A percentile compares a stretch with the other conserved stretches of the same genome.
These are phyloP conservation scores for Musa balbisiana DNA, from an alignment of 202 grass and related monocot species.

Conservation along the genomic window DNA sequence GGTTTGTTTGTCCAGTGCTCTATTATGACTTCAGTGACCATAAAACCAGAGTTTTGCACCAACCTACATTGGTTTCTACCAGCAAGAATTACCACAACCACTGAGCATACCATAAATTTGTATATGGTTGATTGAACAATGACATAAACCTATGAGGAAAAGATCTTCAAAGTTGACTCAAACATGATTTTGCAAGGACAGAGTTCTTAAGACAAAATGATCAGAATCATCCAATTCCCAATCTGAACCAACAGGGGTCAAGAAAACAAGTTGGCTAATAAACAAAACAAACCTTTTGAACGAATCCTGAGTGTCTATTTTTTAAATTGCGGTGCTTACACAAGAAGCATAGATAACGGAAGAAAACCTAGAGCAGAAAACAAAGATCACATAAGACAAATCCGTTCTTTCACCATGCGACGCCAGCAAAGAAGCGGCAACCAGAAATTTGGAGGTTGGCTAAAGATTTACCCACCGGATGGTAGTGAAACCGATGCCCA, in stretches of 20 bases:
- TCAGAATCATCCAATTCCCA: not conserved
- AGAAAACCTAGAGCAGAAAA: not conserved
- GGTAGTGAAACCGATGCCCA: not conserved
- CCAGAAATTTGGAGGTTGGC: not conserved
- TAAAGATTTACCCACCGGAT: not conserved
- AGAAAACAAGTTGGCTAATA: not conserved
- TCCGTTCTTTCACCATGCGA: not conserved
- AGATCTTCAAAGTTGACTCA: not conserved
- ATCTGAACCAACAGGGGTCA: not conserved
- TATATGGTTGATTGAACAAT: not conserved
- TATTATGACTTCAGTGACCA: not conserved
- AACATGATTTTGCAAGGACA: not conserved
- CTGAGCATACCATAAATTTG: too few species aligned
- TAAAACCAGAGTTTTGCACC: too few species aligned
- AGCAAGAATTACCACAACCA: too few species aligned
- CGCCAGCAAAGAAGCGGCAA: not conserved
- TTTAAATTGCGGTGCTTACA: not conserved
- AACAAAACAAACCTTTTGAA: not conserved
- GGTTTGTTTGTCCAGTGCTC: not conserved
- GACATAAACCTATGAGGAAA: not conserved
- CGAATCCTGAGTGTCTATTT: not conserved
- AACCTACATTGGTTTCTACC: too few species aligned
- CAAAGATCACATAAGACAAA: not conserved
- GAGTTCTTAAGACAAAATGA: not conserved
- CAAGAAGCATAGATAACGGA: not conserved